Conservation (phyloP, 2,329 filamentous ascomycete genomes). For the Penicillium sp. region DNA sequence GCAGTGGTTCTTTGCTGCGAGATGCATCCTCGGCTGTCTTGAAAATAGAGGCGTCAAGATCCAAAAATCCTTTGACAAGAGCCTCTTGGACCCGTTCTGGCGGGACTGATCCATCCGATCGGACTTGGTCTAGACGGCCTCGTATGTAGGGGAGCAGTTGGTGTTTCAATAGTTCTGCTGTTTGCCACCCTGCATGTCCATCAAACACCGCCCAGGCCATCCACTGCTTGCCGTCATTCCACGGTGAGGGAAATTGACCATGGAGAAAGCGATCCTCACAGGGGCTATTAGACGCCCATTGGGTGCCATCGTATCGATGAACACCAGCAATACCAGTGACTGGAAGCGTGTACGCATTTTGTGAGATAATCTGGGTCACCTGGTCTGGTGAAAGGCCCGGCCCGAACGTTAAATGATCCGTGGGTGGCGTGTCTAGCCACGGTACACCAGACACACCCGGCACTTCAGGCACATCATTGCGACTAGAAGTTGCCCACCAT, state of each 20-base stretch:
- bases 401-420: constrained; percentile 8
- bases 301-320: constrained; percentile 26
- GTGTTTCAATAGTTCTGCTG: constrained; percentile 23
- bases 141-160: constrained; percentile 24
- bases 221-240: constrained; percentile 26
- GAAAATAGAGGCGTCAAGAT: constrained; percentile 28
- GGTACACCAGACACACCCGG: not conserved
- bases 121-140: constrained; percentile 14
- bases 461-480: constrained; percentile 7
- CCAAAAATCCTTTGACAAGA: constrained; percentile 22
- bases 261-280: constrained; percentile 33
- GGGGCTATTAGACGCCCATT: constrained; percentile 38
- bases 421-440: constrained; percentile 12
- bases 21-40: constrained; percentile 17
- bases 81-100: constrained; percentile 21
- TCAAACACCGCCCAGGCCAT: constrained; percentile 43
- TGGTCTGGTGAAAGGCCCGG: constrained; percentile 17
- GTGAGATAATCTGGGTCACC: constrained; percentile 23
- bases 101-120: constrained; percentile 4
- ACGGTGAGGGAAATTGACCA: constrained; percentile 24
- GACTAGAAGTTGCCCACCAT: constrained; percentile 18
- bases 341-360: constrained; percentile 22
- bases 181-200: constrained; percentile 36
- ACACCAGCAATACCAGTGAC: constrained; percentile 21
- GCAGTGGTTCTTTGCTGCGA: constrained; percentile 18